Conservation (phyloP, 768 basidiomycete species). For the Guyanaporus albipodus region DNA sequence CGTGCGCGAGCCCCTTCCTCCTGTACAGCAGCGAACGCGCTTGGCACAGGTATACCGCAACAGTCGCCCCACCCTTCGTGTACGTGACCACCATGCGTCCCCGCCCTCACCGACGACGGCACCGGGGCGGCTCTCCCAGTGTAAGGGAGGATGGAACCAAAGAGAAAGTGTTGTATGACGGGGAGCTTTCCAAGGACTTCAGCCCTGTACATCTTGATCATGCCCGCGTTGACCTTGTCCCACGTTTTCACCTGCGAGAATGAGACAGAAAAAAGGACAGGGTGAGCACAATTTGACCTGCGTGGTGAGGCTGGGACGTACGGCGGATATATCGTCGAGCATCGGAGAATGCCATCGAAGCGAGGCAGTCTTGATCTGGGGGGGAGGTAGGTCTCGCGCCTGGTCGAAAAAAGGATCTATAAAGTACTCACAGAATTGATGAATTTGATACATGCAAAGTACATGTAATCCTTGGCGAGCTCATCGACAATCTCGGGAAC, state of each 20-base stretch:
- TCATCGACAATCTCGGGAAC: constrained; percentile 89
- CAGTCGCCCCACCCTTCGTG: constrained; percentile 83
- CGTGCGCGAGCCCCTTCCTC: constrained; percentile 36
- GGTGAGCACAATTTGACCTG: too few species aligned
- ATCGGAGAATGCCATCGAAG: constrained; percentile 98
- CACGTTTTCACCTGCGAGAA: constrained; percentile 72
- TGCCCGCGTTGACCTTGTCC: constrained; percentile 94
- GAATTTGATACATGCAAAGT: constrained; percentile 92
- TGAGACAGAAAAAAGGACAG: too few species aligned
- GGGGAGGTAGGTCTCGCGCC: not conserved
- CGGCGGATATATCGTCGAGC: constrained; percentile 96
- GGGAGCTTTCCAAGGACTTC: constrained; percentile 95
- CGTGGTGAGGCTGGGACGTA: constrained; percentile 15
- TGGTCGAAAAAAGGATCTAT: not conserved
- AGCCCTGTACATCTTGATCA: constrained; percentile 97
- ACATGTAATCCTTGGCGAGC: constrained; percentile 91
- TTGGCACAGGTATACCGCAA: constrained; percentile 86
- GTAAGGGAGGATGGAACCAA: constrained; percentile 75
- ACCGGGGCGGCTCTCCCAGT: constrained; percentile 54
- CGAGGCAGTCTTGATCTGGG: constrained; percentile 90
- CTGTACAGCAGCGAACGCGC: constrained; percentile 71
- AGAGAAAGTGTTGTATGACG: constrained; percentile 94
- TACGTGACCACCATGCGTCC: constrained; percentile 17
- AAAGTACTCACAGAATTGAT: constrained; percentile 75
- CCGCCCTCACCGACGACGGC: constrained; percentile 16